Evolutionary conservation across 1,284 basidiomycete genomes (phyloP), one percentile per base, ranked within the genome.

Genomic region (Leccinum huronense): DNA sequence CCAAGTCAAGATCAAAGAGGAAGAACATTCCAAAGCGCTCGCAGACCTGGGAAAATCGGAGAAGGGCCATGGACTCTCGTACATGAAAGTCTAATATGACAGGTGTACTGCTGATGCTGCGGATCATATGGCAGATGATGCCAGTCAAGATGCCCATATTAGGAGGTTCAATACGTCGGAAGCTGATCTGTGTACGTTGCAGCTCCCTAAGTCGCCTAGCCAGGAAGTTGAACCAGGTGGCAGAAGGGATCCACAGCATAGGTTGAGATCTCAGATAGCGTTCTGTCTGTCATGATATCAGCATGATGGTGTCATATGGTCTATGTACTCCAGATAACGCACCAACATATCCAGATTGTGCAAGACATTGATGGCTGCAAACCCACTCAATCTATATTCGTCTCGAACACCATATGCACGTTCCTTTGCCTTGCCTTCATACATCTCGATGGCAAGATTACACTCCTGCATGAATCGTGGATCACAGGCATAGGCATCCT

Each of bases 71-170:
- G 38, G 60, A 61, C 11, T 61, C 60, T 8, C 38, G 11, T 1
- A 61, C 53, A 56, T 61, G 60, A 42, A 27, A 33, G n/a, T 61
- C 60, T 9, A 61, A 30, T 16, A 59, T 59, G 31, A 60, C 51
- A 10, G 40, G 30, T 11, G 38, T 48, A 33, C 57, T 34, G 14
- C 36, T 23, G n/a, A 27, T 57, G 23, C 53, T 31, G 10, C 33
- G 23, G 19, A 54, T 34, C 30, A 59, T 31, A 23, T 40, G n/a
- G 30, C 53, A 61, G 16, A 61, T 19, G 5, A 61, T 57, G 1
- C 58, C 33, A 36, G 45, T 59, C 33, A 60, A 16, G 3, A 59
- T 59, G 3, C 45, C 58, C 31, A 59, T 13, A 10, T 59, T 59
- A 3, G 58, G 33, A 30, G 58, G 42, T 23, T 59, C 23, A 2